Percentiles rank a stretch among this genome's conserved stretches.
Conservation (phyloP, 2,329 filamentous ascomycete genomes). For the Pyrenophora teres region DNA sequence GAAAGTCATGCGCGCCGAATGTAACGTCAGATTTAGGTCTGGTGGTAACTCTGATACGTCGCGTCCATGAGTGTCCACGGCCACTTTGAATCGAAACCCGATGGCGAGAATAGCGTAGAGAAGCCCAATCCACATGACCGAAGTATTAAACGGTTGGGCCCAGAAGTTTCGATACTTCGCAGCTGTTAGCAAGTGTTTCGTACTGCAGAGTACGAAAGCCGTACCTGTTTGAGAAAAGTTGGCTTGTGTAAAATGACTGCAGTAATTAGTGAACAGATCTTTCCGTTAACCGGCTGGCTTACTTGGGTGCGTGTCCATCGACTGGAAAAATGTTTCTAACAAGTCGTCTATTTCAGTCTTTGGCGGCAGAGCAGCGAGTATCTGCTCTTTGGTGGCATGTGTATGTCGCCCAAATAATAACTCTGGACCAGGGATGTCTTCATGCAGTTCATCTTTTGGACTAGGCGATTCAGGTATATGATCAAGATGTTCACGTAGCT, state of each 20-base stretch:
- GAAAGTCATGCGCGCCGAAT: constrained; percentile 30
- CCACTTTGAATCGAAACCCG: constrained; percentile 32
- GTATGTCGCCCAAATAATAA: constrained; percentile 36
- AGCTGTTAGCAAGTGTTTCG: constrained; percentile 5
- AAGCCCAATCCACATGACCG: constrained; percentile 53
- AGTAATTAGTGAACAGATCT: constrained; percentile 4
- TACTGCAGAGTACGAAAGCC: not conserved
- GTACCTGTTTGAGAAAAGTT: constrained; percentile 35
- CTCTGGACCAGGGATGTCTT: constrained; percentile 32
- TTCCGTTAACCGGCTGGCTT: constrained; percentile 1
- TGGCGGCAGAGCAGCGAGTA: constrained; percentile 35
- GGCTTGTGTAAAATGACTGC: constrained; percentile 37
- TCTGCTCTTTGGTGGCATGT: constrained; percentile 35
- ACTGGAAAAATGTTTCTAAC: constrained; percentile 31
- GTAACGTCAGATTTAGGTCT: constrained; percentile 18
- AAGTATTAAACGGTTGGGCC: constrained; percentile 43
- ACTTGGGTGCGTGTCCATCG: constrained; percentile 37
- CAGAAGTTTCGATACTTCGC: constrained; percentile 52
- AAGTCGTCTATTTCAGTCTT: constrained; percentile 33
- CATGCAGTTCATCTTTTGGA: constrained; percentile 14
- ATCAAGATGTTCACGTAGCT: constrained; percentile 40
- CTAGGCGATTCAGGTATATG: constrained; percentile 32
- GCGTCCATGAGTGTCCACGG: constrained; percentile 14
- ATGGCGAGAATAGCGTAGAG: constrained; percentile 50
- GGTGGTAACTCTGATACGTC: not conserved